Evolutionary conservation across 176 grass and related monocot species (phyloP), one percentile per base, ranked within the genome.

Genomic region (Oryza brachyantha): DNA sequence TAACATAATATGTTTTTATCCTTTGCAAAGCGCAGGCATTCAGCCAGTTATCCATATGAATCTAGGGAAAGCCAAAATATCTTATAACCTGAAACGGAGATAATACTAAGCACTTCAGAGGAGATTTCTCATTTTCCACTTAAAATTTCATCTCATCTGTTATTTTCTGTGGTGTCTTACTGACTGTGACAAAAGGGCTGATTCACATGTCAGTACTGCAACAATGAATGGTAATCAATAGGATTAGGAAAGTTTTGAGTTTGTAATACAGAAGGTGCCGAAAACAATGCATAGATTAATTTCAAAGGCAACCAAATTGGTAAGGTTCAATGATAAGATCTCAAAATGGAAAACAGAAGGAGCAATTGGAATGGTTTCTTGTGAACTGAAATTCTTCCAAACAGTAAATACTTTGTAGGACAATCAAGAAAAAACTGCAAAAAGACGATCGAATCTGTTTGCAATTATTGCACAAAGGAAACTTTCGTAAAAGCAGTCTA

Each of bases 231-330:
- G 38, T 1, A 40, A 50, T 19, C 19, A 50, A 17, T 14, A 43
- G 45, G 45, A 50, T 19, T 50, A 16, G 16, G 45, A 4, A 50
- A 50, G 45, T 19, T 50, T 50, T n/a, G n/a, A n/a, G n/a, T n/a
- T n/a, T n/a, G 62, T 50, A 27, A 67, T 37, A 5, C 29, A 78
- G n/a, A 27, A 78, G 29, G 17, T 13, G 35, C 36, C n/a, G 38
- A 69, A 65, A 26, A 79, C 68, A 68, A 68, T 57, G 19, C 75
- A 77, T 14, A 66, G 61, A 65, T 24, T 78, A 29, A 78, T 50
- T 55, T 52, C 13, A 67, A 79, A 21, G 9, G 50, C 29, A 28
- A 32, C 29, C 62, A 52, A 34, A 78, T 3, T 60, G 26, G 26
- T 16, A 80, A 80, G 35, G 50, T 12, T 21, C 50, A 55, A 22